Conservation (phyloP, 768 basidiomycete species). For the Psilocybe azurescens region DNA sequence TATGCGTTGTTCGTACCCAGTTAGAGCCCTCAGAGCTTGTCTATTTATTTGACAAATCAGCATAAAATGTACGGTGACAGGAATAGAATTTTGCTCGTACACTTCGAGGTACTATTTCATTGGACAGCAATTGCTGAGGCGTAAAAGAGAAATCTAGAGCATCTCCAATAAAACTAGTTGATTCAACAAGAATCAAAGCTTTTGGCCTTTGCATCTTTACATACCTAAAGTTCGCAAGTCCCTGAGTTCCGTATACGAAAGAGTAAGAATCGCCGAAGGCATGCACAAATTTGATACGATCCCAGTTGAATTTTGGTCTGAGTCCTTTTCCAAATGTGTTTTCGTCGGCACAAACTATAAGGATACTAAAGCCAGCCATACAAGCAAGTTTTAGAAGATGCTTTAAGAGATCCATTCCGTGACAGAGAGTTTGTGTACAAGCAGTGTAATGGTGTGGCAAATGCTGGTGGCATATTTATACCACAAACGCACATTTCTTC, state of each 20-base stretch:
- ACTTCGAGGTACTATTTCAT: slow-evolving; percentile 51
- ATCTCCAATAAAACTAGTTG: slow-evolving; percentile 56
- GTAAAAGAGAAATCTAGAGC: slow-evolving; percentile 46
- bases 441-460: neutral
- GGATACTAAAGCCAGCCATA: neutral
- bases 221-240: slow-evolving; percentile 56
- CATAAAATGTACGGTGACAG: neutral
- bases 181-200: neutral
- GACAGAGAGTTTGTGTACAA: too few species aligned
- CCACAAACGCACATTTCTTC: neutral
- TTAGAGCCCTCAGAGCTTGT: slow-evolving; percentile 61
- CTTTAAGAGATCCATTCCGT: neutral
- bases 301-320: slow-evolving; percentile 43
- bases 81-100: slow-evolving; percentile 27
- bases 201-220: neutral
- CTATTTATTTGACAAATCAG: slow-evolving; percentile 29
- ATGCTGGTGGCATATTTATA: neutral
- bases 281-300: slow-evolving; percentile 48
- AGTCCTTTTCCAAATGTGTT: neutral
- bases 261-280: slow-evolving; percentile 64
- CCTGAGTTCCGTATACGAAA: slow-evolving; percentile 55
- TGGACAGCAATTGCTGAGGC: slow-evolving; percentile 41
- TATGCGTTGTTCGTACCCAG: slow-evolving; percentile 40
- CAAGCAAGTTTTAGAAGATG: neutral
- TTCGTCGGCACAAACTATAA: neutral